Evolutionary conservation across 1,284 basidiomycete species (phyloP).

Genomic region (Sanghuangporus baumii): DNA sequence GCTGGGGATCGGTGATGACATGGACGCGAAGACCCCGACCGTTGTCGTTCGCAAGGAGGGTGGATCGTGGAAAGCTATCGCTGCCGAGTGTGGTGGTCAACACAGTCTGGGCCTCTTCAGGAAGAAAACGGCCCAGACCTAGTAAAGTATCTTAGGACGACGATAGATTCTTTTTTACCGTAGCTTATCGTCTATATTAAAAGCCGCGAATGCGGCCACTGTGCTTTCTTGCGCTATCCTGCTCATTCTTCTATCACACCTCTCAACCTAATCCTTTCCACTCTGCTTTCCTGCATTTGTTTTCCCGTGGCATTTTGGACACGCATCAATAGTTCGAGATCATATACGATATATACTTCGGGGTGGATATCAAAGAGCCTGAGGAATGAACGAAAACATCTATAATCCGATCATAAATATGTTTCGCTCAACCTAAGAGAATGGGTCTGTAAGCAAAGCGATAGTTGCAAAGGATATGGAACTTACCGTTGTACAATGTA

Average conservation of each 20-base stretch:
- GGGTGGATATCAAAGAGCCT: not conserved
- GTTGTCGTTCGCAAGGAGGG: conserved; percentile 65
- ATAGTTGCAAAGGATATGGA: not conserved
- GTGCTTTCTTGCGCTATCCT: not conserved
- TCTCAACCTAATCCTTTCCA: not conserved
- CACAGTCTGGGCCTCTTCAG: conserved; percentile 66
- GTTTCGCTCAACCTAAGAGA: conserved; percentile 3
- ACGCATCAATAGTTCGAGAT: not conserved
- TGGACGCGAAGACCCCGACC: conserved; percentile 51
- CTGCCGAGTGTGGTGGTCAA: conserved; percentile 65
- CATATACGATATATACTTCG: not conserved
- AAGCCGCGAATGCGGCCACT: not conserved
- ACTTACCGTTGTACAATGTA: conserved; percentile 70
- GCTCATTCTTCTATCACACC: not conserved
- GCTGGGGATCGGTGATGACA: conserved; percentile 56
- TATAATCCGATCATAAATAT: not conserved
- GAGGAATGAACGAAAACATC: not conserved
- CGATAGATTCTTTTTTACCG: not conserved
- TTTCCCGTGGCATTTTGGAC: not conserved
- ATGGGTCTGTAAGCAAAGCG: not conserved
- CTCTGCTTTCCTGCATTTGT: conserved; percentile 3
- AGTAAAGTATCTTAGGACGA: not conserved
- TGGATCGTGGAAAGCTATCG: conserved; percentile 56
- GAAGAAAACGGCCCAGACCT: conserved; percentile 34
- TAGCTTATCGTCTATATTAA: not conserved